Conservation (phyloP, 2,329 filamentous ascomycete genomes). For the Beauveria scarabaeidicola region DNA sequence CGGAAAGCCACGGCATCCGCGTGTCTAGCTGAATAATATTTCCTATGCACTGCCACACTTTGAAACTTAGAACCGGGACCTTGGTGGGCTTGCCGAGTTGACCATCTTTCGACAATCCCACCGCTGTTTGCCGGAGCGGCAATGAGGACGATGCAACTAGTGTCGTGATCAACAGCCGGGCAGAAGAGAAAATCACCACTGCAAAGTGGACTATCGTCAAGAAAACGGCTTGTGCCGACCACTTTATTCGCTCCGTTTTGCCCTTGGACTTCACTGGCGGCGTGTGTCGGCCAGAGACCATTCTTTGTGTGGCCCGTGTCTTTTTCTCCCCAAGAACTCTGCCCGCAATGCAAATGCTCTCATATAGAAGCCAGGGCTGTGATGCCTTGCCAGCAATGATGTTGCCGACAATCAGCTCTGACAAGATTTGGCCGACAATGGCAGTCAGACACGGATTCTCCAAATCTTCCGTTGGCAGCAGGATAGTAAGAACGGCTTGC, state of each 20-base stretch:
- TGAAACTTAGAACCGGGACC: slow-evolving; percentile 67
- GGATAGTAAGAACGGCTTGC: slow-evolving; percentile 68
- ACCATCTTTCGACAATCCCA: slow-evolving; percentile 16
- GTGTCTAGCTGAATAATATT: slow-evolving; percentile 63
- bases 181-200: slow-evolving; percentile 48
- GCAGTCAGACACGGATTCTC: slow-evolving; percentile 78
- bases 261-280: neutral
- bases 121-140: slow-evolving; percentile 37
- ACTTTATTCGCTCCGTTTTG: slow-evolving; percentile 16
- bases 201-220: slow-evolving; percentile 48
- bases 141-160: slow-evolving; percentile 60
- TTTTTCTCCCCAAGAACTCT: slow-evolving; percentile 29
- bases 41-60: slow-evolving; percentile 64
- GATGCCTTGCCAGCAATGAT: slow-evolving; percentile 71
- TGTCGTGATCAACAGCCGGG: slow-evolving; percentile 58
- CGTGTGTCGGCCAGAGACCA: slow-evolving; percentile 7
- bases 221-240: slow-evolving; percentile 41
- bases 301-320: slow-evolving; percentile 13
- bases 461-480: slow-evolving; percentile 87
- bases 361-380: slow-evolving; percentile 85
- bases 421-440: slow-evolving; percentile 78
- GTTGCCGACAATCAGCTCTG: slow-evolving; percentile 82
- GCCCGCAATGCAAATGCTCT: slow-evolving; percentile 67
- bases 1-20: slow-evolving; percentile 87
- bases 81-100: slow-evolving; percentile 21